Evolutionary conservation across 139 green algal genomes (phyloP).

Genomic region (Ulvella scutata): DNA sequence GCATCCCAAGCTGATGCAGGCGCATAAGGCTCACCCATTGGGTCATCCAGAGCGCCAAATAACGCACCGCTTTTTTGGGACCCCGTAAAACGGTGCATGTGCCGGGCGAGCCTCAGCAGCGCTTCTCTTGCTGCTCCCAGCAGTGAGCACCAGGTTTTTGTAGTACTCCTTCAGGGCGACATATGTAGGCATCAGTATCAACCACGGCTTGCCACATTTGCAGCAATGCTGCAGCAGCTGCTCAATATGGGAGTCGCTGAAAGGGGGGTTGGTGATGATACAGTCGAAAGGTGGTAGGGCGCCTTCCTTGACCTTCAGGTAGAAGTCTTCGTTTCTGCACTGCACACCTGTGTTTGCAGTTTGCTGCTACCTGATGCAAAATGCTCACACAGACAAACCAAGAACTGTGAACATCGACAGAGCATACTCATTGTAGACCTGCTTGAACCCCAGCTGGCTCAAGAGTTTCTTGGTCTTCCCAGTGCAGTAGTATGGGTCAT

Average conservation of each 20-base stretch:
- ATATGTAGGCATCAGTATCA: conserved; percentile 29
- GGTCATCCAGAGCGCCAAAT: no score
- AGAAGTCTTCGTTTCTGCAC: conserved; percentile 38
- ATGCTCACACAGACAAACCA: no score
- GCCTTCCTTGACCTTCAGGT: conserved; percentile 11
- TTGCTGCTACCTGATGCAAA: no score
- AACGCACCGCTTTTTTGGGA: not conserved
- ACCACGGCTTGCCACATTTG: conserved; percentile 20
- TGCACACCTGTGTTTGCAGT: not conserved
- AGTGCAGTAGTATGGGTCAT: conserved; percentile 38
- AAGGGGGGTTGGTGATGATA: conserved; percentile 37
- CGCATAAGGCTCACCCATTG: no score
- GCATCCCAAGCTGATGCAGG: no score
- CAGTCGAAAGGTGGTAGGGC: conserved; percentile 31
- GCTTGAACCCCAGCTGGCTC: conserved; percentile 17
- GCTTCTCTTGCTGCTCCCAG: not conserved
- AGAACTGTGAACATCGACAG: not conserved
- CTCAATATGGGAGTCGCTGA: conserved; percentile 24
- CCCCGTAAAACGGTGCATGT: not conserved
- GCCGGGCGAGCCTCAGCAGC: not conserved
- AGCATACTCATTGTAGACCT: conserved; percentile 23
- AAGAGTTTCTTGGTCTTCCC: conserved; percentile 18
- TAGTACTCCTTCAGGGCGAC: conserved; percentile 18
- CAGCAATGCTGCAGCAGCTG: not conserved
- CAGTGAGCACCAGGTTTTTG: conserved; percentile 1